Evolutionary conservation across 2,329 filamentous ascomycete species (phyloP).

Genomic region (Fusarium neocosmosporiellum): DNA sequence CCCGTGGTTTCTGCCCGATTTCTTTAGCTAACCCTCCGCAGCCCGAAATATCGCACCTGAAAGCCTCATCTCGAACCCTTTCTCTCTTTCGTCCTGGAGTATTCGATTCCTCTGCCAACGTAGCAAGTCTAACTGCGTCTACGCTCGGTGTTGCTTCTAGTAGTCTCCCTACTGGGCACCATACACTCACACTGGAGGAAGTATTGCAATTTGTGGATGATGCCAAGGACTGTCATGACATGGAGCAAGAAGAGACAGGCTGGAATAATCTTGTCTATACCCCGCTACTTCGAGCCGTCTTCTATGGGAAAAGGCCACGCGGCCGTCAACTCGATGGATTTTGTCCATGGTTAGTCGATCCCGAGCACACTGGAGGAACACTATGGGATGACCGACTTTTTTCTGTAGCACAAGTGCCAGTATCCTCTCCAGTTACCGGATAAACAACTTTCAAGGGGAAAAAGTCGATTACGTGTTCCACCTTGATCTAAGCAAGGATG

Average conservation of each 20-base stretch:
- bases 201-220: background rate
- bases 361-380: no score
- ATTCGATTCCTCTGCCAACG: background rate
- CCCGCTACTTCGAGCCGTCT: background rate
- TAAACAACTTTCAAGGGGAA: background rate
- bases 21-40: background rate
- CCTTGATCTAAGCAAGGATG: constrained; percentile 4
- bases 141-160: background rate
- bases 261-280: constrained; percentile 21
- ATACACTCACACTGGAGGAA: background rate
- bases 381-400: background rate
- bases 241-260: constrained; percentile 2
- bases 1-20: background rate
- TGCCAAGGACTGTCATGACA: background rate
- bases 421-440: constrained; percentile 10
- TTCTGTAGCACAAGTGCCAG: background rate
- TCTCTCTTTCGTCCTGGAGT: background rate
- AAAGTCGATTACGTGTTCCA: constrained; percentile 1
- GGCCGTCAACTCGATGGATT: background rate
- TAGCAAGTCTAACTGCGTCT: background rate
- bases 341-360: background rate
- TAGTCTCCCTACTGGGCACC: background rate
- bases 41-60: background rate
- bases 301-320: background rate
- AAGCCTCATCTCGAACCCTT: background rate